A percentile compares a stretch with the other conserved stretches of the same genome.
These are phyloP conservation scores for Jackrogersella multiformis DNA, from an alignment of 495 filamentous ascomycete species.

Conservation along the genomic window DNA sequence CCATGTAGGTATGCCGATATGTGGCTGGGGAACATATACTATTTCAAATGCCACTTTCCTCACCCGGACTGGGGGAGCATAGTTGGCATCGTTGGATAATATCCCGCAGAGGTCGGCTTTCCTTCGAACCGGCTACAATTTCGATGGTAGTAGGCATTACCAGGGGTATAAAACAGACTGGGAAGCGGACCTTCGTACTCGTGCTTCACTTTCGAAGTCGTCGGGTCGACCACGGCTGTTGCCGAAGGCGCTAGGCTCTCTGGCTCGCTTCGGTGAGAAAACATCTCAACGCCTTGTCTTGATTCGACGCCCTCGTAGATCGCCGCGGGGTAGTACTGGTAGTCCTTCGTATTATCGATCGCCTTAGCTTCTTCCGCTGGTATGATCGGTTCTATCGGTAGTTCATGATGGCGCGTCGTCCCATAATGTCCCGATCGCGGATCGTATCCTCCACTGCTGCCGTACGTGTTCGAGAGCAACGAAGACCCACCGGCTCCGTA, in stretches of 20 bases:
- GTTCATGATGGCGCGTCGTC: conserved; percentile 54
- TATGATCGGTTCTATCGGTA: conserved; percentile 56
- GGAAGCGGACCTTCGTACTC: conserved; percentile 55
- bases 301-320: conserved; percentile 55
- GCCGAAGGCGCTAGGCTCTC: conserved; percentile 44
- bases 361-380: conserved; percentile 57
- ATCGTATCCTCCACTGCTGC: conserved; percentile 47
- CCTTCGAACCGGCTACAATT: conserved; percentile 56
- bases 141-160: conserved; percentile 47
- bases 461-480: conserved; percentile 46
- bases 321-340: conserved; percentile 58
- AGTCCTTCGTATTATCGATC: conserved; percentile 54
- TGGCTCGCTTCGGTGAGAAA: conserved; percentile 49
- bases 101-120: conserved; percentile 54
- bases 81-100: conserved; percentile 57
- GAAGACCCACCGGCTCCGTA: conserved; percentile 47
- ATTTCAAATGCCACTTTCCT: neutral
- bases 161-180: conserved; percentile 52
- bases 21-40: conserved; percentile 7
- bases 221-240: conserved; percentile 26
- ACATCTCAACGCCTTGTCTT: conserved; percentile 56
- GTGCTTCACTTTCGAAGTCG: conserved; percentile 53
- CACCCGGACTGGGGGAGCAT: conserved; percentile 46
- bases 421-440: conserved; percentile 50
- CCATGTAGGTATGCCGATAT: conserved; percentile 23